Evolutionary conservation across 192 early-diverging fungal genomes (phyloP), one percentile per base, ranked within the genome.

Genomic region (Coemansia sp.): DNA sequence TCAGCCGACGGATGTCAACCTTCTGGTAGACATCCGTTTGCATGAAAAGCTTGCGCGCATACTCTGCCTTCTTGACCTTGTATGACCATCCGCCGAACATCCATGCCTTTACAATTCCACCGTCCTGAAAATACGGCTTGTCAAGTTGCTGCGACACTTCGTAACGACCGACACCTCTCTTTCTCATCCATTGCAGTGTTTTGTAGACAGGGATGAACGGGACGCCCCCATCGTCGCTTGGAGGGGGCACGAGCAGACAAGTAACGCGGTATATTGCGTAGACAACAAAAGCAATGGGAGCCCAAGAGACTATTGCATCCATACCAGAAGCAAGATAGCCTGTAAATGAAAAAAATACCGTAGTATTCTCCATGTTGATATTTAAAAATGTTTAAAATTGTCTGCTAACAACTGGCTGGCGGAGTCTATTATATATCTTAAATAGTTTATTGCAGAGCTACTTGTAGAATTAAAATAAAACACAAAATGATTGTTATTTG

Each of bases 81-180:
- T 81, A 81, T 5, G 78, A 69, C 78, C 78, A 80, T 22, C 62
- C 67, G 39, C 78, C 78, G 67, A 76, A 76, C 73, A 76, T 76
- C 78, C 78, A 80, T 11, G 78, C 69, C 70, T 80, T 80, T 63
- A 80, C 78, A 42, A 80, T 69, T 16, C 78, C 78, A 6, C 52
- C 36, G 18, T 69, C 58, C 16, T 62, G 48, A 56, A 69, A 69
- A 52, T 67, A 75, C 6, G 70, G 69, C 52, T 59, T 68, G 67
- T 80, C 78, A n/a, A 80, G 78, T 13, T 68, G 60, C 61, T 80
- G 66, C 40, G 69, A 72, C 16, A 80, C 73, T 22, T 76, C 69
- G 64, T 75, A 69, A 64, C 78, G 78, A n/a, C 78, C 78, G 5
- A 72, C 60, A 9, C 62, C 73, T 32, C 73, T 58, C 61, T 75